Base-by-base conservation (phyloP, 2,329 filamentous ascomycete genomes). In the Moelleriella libera region DNA sequence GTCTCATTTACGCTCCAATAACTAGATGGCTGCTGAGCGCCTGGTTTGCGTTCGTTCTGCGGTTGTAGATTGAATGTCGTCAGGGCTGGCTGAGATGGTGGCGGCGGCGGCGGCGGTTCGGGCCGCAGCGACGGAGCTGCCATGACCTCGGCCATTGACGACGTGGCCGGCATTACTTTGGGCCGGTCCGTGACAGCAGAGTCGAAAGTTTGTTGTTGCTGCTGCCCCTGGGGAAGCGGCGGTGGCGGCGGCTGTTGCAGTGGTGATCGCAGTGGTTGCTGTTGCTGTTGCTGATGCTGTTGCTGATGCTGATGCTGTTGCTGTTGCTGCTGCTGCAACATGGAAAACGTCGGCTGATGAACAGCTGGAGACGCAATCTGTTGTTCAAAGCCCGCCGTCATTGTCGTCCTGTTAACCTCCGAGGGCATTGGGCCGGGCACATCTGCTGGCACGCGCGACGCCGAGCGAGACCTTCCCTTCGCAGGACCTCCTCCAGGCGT, bases 1-100 rank as follows among this genome's bases (percentile, higher is more conserved):
- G 83, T 75, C 64, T 92, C 86, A 1, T 83, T 83, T 28, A 90
- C 85, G 57, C 85, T 90, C 86, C 86, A 92, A 62, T 92, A 92
- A 62, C 85, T 90, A 1, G 83, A 88, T 11, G 83, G 78, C 53
- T 82, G 79, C 53, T 82, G 80, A 48, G 67, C 67, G 28, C 70
- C 70, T 8, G 66, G 63, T 49, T 75, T 76, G 42, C 74, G 72
- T 54, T 80, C 75, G 37, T 65, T 61, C 40, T 65, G 65, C 11
- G 63, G 56, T 50, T 69, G 68, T 2, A 76, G 58, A 50, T 77
- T 76, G 53, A 78, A 74, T 30, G 71, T 72, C 9, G 71, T 57
- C 49, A 8, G 32, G 8, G 32, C 32, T 4, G 8, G 32, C 12
- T 37, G 32, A 2, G 69, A 61, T 2, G 73, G 67, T 45, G 70